Conservation (phyloP, 257 asterid species). For the Eucommia ulmoides region DNA sequence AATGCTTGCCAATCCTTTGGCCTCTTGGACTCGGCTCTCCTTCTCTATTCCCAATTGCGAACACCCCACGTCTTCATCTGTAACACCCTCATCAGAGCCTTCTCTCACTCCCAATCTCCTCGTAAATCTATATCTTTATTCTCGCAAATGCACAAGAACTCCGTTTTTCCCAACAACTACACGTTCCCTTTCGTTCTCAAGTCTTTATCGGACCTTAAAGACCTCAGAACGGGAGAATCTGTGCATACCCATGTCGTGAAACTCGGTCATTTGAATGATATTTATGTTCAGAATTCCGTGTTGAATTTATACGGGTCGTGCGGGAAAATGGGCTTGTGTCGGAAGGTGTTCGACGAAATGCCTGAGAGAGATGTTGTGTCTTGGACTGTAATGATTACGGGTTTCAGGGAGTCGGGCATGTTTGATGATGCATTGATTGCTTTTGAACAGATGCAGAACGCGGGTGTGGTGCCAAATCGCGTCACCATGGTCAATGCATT, state of each 20-base stretch:
- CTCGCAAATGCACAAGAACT: constrained; percentile 33
- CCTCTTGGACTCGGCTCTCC: constrained; percentile 41
- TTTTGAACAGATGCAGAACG: constrained; percentile 41
- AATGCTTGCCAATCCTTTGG: constrained; percentile 30
- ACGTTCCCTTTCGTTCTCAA: constrained; percentile 55
- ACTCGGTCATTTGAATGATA: constrained; percentile 31
- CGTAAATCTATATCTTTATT: constrained; percentile 20
- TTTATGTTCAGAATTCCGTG: constrained; percentile 56
- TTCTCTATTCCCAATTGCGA: constrained; percentile 31
- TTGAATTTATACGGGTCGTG: constrained; percentile 38
- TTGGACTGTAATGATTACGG: constrained; percentile 59
- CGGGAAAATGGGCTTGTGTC: constrained; percentile 36
- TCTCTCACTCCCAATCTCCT: constrained; percentile 37
- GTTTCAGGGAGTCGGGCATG: constrained; percentile 38
- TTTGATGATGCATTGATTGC: constrained; percentile 40
- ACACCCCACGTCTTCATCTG: constrained; percentile 46
- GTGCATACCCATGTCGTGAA: constrained; percentile 38
- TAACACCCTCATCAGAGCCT: constrained; percentile 53
- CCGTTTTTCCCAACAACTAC: constrained; percentile 28
- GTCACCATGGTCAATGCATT: constrained; percentile 66
- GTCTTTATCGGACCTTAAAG: constrained; percentile 39
- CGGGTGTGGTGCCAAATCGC: constrained; percentile 46
- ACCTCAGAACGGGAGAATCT: constrained; percentile 25
- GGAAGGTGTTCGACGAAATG: constrained; percentile 63
- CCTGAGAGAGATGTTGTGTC: constrained; percentile 60